These are phyloP conservation scores for Sarcomyxa edulis DNA, from an alignment of 768 basidiomycete genomes.

Conservation along the genomic window DNA sequence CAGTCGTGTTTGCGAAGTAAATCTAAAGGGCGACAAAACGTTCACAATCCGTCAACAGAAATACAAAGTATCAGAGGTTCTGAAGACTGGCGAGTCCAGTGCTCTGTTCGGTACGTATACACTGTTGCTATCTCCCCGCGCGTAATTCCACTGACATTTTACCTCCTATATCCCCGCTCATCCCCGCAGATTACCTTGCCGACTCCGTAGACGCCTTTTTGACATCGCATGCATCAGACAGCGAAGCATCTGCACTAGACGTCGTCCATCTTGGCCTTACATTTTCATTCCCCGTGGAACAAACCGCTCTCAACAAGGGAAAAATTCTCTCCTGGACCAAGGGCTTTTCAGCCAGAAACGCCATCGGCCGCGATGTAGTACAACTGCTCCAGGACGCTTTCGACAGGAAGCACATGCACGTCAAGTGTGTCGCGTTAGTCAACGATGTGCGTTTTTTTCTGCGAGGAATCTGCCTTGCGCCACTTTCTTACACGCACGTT, in stretches of 20 bases:
- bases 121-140: slow-evolving; percentile 7
- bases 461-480: background rate
- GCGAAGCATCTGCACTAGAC: slow-evolving; percentile 19
- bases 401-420: slow-evolving; percentile 76
- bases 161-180: slow-evolving; percentile 4
- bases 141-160: slow-evolving; percentile 6
- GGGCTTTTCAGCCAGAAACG: slow-evolving; percentile 78
- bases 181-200: slow-evolving; percentile 83
- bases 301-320: slow-evolving; percentile 87
- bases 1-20: slow-evolving; percentile 93
- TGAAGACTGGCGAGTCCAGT: slow-evolving; percentile 90
- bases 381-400: slow-evolving; percentile 79
- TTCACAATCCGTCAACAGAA: slow-evolving; percentile 93
- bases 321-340: slow-evolving; percentile 95
- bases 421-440: slow-evolving; percentile 75
- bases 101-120: slow-evolving; percentile 70
- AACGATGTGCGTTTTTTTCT: slow-evolving; percentile 57
- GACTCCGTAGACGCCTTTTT: slow-evolving; percentile 95
- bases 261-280: slow-evolving; percentile 76
- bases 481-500: background rate
- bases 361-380: slow-evolving; percentile 75
- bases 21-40: slow-evolving; percentile 83
- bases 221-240: slow-evolving; percentile 34
- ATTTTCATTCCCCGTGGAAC: slow-evolving; percentile 97
- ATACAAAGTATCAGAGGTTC: slow-evolving; percentile 88